phyloP scores from a whole-genome alignment of 306 rosid genomes.

The Casuarina glauca region DNA sequence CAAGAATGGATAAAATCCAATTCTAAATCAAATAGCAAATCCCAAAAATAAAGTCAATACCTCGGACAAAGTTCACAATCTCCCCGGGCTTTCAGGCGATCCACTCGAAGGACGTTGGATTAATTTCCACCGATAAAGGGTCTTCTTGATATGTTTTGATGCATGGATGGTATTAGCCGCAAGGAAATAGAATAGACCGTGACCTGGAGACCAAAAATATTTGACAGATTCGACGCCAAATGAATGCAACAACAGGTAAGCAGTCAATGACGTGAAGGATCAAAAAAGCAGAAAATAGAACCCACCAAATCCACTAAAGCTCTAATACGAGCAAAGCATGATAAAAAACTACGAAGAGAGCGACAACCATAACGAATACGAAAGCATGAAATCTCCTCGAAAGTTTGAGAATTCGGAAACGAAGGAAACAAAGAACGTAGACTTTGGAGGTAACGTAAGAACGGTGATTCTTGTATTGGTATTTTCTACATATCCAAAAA shows the following conservation, averaged over 20 bases:
- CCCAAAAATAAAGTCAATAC: background rate
- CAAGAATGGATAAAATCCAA: background rate
- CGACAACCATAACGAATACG: background rate
- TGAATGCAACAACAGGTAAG: background rate
- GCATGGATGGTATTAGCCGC: background rate
- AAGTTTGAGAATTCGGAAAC: background rate
- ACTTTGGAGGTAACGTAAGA: slow-evolving; percentile 4
- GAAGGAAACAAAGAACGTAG: slow-evolving; percentile 12
- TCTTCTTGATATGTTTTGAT: background rate
- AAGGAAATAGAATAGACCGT: background rate
- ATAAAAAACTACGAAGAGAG: background rate
- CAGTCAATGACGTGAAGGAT: background rate
- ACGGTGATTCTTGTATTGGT: slow-evolving; percentile 12
- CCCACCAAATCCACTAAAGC: background rate
- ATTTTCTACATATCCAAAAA: slow-evolving; percentile 1
- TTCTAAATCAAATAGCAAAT: background rate
- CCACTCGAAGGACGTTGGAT: background rate
- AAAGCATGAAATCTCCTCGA: background rate
- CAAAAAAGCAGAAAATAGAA: background rate
- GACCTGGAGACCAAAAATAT: slow-evolving; percentile 8
- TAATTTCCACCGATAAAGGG: background rate
- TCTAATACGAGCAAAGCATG: background rate
- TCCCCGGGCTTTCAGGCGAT: background rate
- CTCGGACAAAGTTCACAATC: background rate
- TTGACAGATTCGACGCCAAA: slow-evolving; percentile 4